Conservation (phyloP, 768 basidiomycete species). For the Strobilomyces echinocephalus region DNA sequence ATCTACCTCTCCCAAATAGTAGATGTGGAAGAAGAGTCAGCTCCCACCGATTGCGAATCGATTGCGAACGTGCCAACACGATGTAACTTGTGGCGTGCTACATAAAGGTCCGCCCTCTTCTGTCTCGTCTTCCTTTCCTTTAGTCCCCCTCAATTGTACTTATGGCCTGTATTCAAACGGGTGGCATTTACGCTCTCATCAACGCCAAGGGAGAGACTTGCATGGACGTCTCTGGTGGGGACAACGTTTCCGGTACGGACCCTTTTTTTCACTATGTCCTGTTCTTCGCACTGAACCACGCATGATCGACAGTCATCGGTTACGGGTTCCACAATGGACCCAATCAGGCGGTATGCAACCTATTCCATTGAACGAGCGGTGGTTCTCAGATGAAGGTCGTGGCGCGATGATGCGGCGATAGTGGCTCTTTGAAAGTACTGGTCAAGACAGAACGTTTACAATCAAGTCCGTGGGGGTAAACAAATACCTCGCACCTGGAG, state of each 20-base stretch:
- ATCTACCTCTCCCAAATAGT: too few relatives aligned
- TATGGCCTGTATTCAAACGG: constrained; percentile 18
- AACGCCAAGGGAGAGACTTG: constrained; percentile 51
- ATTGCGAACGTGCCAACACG: not conserved
- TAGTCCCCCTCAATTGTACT: not conserved
- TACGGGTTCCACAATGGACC: constrained; percentile 37
- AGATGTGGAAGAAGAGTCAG: not conserved
- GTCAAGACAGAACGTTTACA: constrained; percentile 28
- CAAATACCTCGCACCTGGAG: constrained; percentile 39
- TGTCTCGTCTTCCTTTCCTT: not conserved
- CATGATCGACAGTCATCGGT: constrained; percentile 41
- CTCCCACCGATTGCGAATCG: too few relatives aligned
- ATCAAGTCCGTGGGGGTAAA: constrained; percentile 41
- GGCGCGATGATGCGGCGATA: constrained; percentile 14
- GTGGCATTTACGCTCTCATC: constrained; percentile 41
- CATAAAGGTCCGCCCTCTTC: not conserved
- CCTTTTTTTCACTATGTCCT: too few relatives aligned
- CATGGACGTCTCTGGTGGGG: constrained; percentile 51
- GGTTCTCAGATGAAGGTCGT: too few relatives aligned
- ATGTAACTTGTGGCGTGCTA: not conserved
- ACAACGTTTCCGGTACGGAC: constrained; percentile 42
- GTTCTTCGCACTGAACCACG: not conserved
- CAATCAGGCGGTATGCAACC: constrained; percentile 44
- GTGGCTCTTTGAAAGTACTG: constrained; percentile 42
- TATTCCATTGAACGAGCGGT: not conserved